Percentiles rank a stretch among this genome's conserved stretches.
Conservation (phyloP, 2,329 filamentous ascomycete genomes). For the Fusarium verticillioides region DNA sequence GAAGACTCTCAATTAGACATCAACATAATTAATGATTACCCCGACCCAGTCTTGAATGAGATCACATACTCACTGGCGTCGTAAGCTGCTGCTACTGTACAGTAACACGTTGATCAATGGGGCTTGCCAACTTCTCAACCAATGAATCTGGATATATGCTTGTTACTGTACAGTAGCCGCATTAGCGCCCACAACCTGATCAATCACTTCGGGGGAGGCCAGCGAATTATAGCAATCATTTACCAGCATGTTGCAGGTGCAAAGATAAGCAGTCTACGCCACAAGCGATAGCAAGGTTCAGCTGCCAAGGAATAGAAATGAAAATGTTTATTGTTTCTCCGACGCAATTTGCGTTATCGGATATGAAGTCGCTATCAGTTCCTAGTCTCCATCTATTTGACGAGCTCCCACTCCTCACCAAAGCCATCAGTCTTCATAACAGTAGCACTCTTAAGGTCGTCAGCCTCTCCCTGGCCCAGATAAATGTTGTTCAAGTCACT, state of each 20-base stretch:
- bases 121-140: neutral
- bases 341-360: too few relatives aligned
- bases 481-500: neutral
- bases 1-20: fast-evolving
- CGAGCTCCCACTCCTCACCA: constrained; percentile 32
- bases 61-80: neutral
- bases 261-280: neutral
- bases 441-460: neutral
- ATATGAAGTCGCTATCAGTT: neutral
- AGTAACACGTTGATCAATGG: constrained; percentile 1
- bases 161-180: constrained; percentile 22
- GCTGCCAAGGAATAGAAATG: neutral
- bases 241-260: neutral
- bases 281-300: fast-evolving
- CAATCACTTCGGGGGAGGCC: too few relatives aligned
- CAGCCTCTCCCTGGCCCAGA: neutral
- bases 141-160: neutral
- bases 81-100: constrained; percentile 1
- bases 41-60: neutral
- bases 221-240: neutral
- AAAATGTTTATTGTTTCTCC: neutral
- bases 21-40: too few relatives aligned
- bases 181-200: constrained; percentile 10
- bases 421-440: neutral
- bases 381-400: neutral